Base-by-base conservation (phyloP, 371 early-diverging fungal genomes). In the Mortierella sp. region DNA sequence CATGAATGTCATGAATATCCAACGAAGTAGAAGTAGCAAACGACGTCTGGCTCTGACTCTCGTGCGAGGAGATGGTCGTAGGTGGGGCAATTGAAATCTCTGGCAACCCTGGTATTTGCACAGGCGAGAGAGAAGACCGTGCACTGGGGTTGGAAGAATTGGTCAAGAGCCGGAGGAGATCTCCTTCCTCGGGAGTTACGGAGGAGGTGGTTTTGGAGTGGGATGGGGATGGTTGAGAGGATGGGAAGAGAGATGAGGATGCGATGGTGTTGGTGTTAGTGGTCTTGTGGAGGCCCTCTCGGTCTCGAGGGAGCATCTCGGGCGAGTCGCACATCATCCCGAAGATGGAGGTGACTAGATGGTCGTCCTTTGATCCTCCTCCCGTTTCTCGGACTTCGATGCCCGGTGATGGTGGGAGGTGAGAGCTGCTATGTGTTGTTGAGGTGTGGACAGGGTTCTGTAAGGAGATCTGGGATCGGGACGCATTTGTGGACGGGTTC, bases 1-100 rank as follows among this genome's bases (percentile, higher is more conserved):
- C 68, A 41, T 68, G 41, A 1, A 38, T 35, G 32, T 70, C 14
- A 18, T 76, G 70, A 24, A 71, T 24, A 32, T 71, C 77, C 38
- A 49, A n/a, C 24, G 48, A 71, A 3, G 29, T 16, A 6, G 56
- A 71, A 3, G 18, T 16, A 6, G 46, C 63, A 18, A 35, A 63
- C 46, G 75, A 75, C 27, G 27, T 32, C 5, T 55, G 63, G 41
- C 77, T 60, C 21, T 68, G 68, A 32, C 68, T 71, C 2, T 71
- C 56, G 27, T 38, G 41, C 14, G 79, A 74, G 27, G 77, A 65
- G 24, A 60, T 44, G 0, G 82, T 81, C 7, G 82, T 70, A 10
- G 75, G 75, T 14, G 82, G 74, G 0, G 55, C 82, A 46, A 81
- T 71, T n/a, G 65, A 70, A 27, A 81, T 81, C 21, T 72, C 76